These are phyloP conservation scores for Backusella sp. DNA, from an alignment of 192 early-diverging fungal genomes.

Conservation along the genomic window DNA sequence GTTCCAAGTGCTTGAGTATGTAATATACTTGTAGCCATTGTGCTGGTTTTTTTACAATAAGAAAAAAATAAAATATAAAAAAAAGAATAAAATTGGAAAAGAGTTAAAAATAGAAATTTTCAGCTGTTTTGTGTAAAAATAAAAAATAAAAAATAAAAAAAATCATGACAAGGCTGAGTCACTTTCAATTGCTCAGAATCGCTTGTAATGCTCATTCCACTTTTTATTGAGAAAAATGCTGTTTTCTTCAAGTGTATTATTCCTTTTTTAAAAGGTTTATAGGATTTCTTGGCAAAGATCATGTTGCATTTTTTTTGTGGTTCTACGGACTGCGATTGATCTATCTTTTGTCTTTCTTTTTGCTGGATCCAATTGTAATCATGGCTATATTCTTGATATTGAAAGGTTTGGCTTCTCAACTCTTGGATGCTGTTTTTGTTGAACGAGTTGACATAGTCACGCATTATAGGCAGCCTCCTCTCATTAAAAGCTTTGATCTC, in stretches of 20 bases:
- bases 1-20: slow-evolving; percentile 4
- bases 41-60: neutral
- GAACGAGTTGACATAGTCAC: neutral
- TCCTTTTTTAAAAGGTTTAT: too few species aligned
- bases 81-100: slow-evolving; percentile 9
- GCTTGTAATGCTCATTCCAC: neutral
- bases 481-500: neutral
- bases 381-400: neutral
- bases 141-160: neutral
- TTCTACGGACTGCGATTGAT: too few species aligned
- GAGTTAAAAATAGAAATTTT: neutral
- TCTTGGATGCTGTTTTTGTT: neutral
- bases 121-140: neutral
- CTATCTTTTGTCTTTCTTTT: too few species aligned
- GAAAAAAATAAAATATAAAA: neutral
- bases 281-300: too few species aligned
- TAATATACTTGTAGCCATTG: neutral
- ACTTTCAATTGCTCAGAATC: neutral
- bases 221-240: neutral
- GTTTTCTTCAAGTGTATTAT: too few species aligned
- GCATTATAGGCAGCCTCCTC: neutral
- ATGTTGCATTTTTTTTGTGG: too few species aligned
- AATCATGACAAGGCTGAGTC: neutral
- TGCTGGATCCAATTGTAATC: neutral
- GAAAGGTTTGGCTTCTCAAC: neutral